Evolutionary conservation across 306 rosid species (phyloP).

Genomic region (Gastrolobium bilobum): DNA sequence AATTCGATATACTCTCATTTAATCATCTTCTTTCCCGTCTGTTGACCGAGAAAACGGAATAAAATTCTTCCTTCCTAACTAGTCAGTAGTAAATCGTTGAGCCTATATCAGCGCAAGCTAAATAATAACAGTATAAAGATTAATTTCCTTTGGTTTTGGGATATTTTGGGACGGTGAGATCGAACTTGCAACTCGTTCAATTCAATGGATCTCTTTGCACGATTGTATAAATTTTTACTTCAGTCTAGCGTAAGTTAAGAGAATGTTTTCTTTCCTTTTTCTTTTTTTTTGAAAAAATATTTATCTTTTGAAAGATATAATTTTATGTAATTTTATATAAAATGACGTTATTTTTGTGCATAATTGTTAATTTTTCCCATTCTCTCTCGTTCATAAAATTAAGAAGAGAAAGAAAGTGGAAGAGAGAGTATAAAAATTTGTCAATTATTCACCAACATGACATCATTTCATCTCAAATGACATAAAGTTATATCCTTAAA

Average conservation of each 20-base stretch:
- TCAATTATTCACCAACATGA: no score
- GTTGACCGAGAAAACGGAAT: neutral
- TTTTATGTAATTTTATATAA: no score
- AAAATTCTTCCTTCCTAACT: neutral
- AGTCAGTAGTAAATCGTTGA: neutral
- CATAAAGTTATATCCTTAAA: no score
- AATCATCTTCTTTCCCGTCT: no score
- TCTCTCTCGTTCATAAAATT: no score
- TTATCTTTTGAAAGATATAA: no score
- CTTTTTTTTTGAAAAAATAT: neutral
- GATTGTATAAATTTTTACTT: neutral
- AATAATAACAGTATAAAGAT: neutral
- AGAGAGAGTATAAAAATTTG: no score
- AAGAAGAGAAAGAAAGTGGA: no score
- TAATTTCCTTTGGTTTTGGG: neutral
- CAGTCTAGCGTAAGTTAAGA: neutral
- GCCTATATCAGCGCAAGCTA: neutral
- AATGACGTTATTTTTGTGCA: no score
- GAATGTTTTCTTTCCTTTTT: neutral
- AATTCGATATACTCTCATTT: slow-evolving; percentile 8
- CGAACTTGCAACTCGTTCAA: neutral
- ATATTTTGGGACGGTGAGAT: neutral
- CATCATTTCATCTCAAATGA: no score
- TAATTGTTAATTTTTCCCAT: no score
- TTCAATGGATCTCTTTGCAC: neutral